Conservation (phyloP, 768 basidiomycete species). For the Dendrothele bispora region DNA sequence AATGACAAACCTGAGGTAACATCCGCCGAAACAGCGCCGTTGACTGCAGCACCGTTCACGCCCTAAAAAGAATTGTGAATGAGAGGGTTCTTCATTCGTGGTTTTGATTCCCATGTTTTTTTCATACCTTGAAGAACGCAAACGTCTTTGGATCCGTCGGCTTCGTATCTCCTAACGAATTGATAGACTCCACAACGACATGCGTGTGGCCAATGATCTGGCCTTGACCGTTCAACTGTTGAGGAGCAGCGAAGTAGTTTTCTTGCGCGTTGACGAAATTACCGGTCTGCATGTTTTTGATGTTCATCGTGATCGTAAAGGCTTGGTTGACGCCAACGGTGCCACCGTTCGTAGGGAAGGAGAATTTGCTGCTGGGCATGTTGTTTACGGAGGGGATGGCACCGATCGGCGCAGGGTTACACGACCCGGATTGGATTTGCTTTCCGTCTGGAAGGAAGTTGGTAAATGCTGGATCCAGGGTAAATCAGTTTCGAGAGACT, state of each 20-base stretch:
- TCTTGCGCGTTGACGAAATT: slow-evolving; percentile 46
- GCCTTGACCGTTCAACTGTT: slow-evolving; percentile 49
- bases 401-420: slow-evolving; percentile 60
- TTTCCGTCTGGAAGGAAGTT: slow-evolving; percentile 28
- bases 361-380: slow-evolving; percentile 57
- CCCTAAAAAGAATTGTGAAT: too few relatives aligned
- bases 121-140: slow-evolving; percentile 58
- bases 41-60: slow-evolving; percentile 44
- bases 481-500: not conserved
- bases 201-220: slow-evolving; percentile 63
- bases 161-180: slow-evolving; percentile 45
- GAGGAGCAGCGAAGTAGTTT: slow-evolving; percentile 55
- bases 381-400: slow-evolving; percentile 47
- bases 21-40: slow-evolving; percentile 44
- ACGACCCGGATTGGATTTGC: slow-evolving; percentile 40
- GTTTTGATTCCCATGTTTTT: slow-evolving; percentile 5
- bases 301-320: slow-evolving; percentile 53
- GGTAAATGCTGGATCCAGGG: not conserved
- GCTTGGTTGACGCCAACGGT: slow-evolving; percentile 42
- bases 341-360: slow-evolving; percentile 42
- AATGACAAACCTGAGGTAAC: too few relatives aligned
- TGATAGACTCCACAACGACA: slow-evolving; percentile 56
- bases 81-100: slow-evolving; percentile 19
- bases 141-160: slow-evolving; percentile 53
- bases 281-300: slow-evolving; percentile 48